Base-by-base conservation (phyloP, 805 yeast genomes). In the Lipomyces yamadae region DNA sequence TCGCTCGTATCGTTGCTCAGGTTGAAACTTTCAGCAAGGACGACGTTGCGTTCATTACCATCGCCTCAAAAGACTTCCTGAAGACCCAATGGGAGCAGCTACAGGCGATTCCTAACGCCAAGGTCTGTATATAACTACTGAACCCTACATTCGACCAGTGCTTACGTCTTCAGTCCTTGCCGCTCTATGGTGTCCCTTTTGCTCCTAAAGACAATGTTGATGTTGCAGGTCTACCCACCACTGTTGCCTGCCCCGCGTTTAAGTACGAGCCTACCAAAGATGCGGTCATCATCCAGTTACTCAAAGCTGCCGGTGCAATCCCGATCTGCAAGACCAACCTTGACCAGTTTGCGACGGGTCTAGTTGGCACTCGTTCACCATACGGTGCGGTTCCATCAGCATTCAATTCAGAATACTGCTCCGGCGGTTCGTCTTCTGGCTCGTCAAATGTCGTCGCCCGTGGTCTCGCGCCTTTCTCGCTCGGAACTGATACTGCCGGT, bases 401-500 rank as follows among this genome's bases (percentile, higher is more conserved):
- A 0, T 91, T 94, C 77, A 81, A 88, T 72, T 79, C 82, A 59
- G 81, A 86, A 54, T 91, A 92, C 76, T 97, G 94, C 29, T 85
- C 92, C 64, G 99, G 99, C 60, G 99, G 99, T 39, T 92, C 97
- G 1, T 89, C 96, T 45, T 92, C 98, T 0, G 99, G 99, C 15
- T 91, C 97, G 15, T 95, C 97, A 5, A 87, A 88, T 15, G 93
- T 88, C 32, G 98, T 92, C 29, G 92, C 92, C 30, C 84, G 92
- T 72, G 98, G 98, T 66, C 82, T 88, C 59, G 97, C 90, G 24
- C 97, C 98, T 45, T 74, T 94, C 57, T 84, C 97, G 0, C 82
- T 95, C 73, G 98, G 98, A 50, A 94, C 98, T 4, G 99, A 94
- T 76, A 94, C 99, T 42, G 99, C 99, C 10, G 99, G 99, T 30